Evolutionary conservation across 1,284 basidiomycete genomes (phyloP).

Genomic region (Apiotrichum siamense): DNA sequence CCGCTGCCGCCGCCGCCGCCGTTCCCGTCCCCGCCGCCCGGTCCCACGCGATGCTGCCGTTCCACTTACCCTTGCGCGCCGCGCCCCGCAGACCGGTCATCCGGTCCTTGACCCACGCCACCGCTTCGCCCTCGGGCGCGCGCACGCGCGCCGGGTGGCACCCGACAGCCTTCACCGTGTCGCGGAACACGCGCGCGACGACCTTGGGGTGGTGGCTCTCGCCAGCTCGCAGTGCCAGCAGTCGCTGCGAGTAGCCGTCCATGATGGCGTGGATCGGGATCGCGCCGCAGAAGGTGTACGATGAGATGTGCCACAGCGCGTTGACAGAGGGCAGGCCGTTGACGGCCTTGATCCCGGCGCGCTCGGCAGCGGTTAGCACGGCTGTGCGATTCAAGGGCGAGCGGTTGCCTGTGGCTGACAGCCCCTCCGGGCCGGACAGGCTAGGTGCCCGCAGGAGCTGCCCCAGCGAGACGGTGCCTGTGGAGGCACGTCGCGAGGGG

Average conservation of each 20-base stretch:
- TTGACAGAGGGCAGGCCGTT: background rate
- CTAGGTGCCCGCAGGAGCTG: background rate
- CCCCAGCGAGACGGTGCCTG: background rate
- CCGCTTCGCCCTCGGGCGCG: background rate
- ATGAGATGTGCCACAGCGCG: background rate
- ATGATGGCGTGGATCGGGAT: slow-evolving; percentile 1
- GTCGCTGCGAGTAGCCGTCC: background rate
- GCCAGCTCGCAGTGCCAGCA: background rate
- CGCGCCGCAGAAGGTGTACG: background rate
- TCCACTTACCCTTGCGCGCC: too few species aligned
- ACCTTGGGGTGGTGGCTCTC: slow-evolving; percentile 1
- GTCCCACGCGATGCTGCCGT: too few species aligned
- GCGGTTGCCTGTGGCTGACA: background rate
- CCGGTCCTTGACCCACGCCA: background rate
- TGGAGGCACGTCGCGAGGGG: too few species aligned
- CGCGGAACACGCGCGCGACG: background rate
- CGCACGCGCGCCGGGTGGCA: background rate
- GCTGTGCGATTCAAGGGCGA: background rate
- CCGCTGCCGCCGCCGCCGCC: too few species aligned
- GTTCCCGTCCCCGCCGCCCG: too few species aligned
- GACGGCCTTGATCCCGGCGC: background rate
- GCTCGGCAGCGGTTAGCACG: background rate
- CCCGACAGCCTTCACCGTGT: background rate
- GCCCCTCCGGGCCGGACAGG: background rate
- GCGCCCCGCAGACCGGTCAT: background rate